These are phyloP conservation scores for Pestalotiopsis sp. DNA, from an alignment of 2,329 filamentous ascomycete species.

Conservation along the genomic window DNA sequence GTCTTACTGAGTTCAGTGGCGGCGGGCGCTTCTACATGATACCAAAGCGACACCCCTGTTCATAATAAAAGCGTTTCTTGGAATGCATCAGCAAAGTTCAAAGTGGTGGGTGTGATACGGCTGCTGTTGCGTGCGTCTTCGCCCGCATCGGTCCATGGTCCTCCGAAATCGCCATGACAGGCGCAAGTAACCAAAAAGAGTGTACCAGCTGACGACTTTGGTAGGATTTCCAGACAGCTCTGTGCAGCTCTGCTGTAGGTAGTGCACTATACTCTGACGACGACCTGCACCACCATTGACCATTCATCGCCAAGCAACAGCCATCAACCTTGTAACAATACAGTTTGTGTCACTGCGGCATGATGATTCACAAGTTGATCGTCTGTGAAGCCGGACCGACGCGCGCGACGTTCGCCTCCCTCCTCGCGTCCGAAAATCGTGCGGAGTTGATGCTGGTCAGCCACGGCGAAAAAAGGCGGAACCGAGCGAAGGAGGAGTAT, in stretches of 20 bases:
- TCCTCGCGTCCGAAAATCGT: neutral
- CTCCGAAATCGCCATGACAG: constrained; percentile 1
- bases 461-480: neutral
- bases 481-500: neutral
- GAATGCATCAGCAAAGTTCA: neutral
- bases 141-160: neutral
- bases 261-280: neutral
- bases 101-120: neutral
- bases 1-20: neutral
- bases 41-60: neutral
- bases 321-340: neutral
- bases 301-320: neutral
- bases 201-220: neutral
- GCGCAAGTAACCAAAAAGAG: neutral
- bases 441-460: neutral
- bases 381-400: neutral
- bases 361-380: neutral
- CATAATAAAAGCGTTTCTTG: neutral
- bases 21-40: neutral
- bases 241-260: neutral
- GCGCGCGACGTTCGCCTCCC: neutral
- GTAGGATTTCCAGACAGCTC: neutral
- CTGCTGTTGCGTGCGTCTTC: neutral
- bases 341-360: neutral
- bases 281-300: neutral